A percentile compares a stretch with the other conserved stretches of the same genome.
Conservation (phyloP, 208 protist genomes). For the Acanthamoeba sp. region DNA sequence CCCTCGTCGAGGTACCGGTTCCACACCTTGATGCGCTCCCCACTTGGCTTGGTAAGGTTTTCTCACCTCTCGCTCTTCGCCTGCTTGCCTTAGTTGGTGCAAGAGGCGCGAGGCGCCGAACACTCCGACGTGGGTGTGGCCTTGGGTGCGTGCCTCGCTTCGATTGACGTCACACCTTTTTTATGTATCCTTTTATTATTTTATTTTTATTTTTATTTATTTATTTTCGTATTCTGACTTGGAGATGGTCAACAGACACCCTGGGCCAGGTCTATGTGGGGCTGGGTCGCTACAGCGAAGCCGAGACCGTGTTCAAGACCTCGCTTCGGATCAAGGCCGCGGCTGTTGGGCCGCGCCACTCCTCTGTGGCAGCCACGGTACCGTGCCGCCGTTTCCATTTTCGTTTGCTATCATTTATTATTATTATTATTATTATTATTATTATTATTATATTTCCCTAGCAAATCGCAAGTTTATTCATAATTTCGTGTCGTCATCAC, state of each 20-base stretch:
- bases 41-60: neutral
- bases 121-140: conserved; percentile 4
- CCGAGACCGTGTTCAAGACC: neutral
- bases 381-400: no score
- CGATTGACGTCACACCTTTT: no score
- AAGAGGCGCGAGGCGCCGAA: neutral
- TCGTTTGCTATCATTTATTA: no score
- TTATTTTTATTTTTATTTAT: no score
- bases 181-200: no score
- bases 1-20: neutral
- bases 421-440: no score
- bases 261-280: conserved; percentile 24
- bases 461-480: neutral
- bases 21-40: neutral
- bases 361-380: conserved; percentile 14
- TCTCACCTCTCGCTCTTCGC: neutral
- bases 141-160: neutral
- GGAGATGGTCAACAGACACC: conserved; percentile 10
- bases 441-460: no score
- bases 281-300: neutral
- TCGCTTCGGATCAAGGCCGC: conserved; percentile 1
- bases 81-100: no score
- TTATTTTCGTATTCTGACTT: no score
- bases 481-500: neutral
- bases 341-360: conserved; percentile 1